phyloP scores from a whole-genome alignment of 495 filamentous ascomycete species.

The Xylaria venustula region DNA sequence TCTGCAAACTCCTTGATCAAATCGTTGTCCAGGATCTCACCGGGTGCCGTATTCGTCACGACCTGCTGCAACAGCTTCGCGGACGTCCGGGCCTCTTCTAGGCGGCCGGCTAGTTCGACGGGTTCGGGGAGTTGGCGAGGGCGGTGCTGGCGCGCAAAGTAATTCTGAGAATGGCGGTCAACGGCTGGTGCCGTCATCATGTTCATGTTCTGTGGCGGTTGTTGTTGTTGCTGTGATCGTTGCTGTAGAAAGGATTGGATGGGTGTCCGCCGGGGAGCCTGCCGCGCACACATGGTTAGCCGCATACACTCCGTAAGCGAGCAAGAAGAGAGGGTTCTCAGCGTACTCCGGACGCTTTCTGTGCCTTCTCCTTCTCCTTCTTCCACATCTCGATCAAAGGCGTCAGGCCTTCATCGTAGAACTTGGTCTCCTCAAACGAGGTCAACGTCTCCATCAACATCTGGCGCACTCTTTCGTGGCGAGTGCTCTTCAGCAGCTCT shows the following conservation, averaged over 20 bases:
- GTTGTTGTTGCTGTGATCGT: background rate
- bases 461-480: conserved; percentile 68
- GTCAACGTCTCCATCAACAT: conserved; percentile 85
- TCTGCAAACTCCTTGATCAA: conserved; percentile 90
- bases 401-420: conserved; percentile 68
- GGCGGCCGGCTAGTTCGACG: conserved; percentile 75
- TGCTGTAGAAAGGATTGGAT: conserved; percentile 16
- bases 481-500: conserved; percentile 67
- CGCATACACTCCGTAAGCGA: background rate
- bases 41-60: conserved; percentile 73
- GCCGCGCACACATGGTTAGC: background rate
- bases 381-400: conserved; percentile 79
- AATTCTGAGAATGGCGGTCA: conserved; percentile 35
- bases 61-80: conserved; percentile 89
- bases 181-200: conserved; percentile 14
- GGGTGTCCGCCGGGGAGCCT: background rate
- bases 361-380: conserved; percentile 72
- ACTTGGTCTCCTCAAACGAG: conserved; percentile 64
- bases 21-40: conserved; percentile 76
- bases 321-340: background rate
- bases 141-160: conserved; percentile 43
- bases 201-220: background rate
- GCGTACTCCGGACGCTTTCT: conserved; percentile 31
- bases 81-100: conserved; percentile 87
- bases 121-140: conserved; percentile 63